phyloP scores from a whole-genome alignment of 495 filamentous ascomycete genomes.

The Trichoderma asperelloides region DNA sequence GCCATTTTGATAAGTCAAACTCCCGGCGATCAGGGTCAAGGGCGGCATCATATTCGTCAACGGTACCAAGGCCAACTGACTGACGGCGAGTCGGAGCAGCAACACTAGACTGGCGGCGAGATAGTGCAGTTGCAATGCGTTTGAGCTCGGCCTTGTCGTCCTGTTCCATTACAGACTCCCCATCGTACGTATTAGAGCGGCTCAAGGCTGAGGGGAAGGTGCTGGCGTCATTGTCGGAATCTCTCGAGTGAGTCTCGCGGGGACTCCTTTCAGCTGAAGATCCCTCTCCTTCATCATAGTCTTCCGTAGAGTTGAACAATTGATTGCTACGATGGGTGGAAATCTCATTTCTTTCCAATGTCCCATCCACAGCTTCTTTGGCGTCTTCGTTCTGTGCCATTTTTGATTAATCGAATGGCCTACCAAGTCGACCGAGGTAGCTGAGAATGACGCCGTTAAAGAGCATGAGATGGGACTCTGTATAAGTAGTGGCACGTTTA shows the following conservation, averaged over 20 bases:
- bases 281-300: neutral
- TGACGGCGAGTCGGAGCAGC: neutral
- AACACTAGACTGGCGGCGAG: constrained; percentile 13
- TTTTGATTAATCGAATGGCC: neutral
- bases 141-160: constrained; percentile 17
- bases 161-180: constrained; percentile 13
- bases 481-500: neutral
- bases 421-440: neutral
- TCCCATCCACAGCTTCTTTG: neutral
- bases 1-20: constrained; percentile 21
- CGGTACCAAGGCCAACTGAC: neutral
- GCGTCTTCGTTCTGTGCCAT: neutral
- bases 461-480: neutral
- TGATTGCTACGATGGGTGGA: neutral
- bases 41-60: constrained; percentile 10
- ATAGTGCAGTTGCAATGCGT: constrained; percentile 19
- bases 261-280: neutral
- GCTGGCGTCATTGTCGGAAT: neutral
- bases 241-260: neutral
- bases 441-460: neutral
- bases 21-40: constrained; percentile 18
- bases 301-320: neutral
- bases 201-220: neutral
- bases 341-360: neutral
- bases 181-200: neutral